Percentiles rank a stretch among this genome's conserved stretches.
phyloP scores from a whole-genome alignment of 2,329 filamentous ascomycete species.

The Botrytis paeoniae region DNA sequence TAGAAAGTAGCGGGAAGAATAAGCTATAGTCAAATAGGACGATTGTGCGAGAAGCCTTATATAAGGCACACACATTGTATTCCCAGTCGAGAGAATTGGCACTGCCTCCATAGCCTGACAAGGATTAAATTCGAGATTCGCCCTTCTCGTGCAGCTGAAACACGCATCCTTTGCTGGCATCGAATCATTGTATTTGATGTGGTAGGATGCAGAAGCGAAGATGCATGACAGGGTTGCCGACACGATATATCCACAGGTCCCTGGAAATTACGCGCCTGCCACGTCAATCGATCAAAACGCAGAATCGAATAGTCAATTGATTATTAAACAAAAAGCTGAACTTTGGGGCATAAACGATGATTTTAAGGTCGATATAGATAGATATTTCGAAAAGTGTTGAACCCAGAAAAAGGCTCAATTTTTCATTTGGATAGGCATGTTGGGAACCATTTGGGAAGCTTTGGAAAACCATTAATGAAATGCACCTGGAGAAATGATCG shows the following conservation, averaged over 20 bases:
- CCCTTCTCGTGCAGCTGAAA: neutral
- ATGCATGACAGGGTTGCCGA: neutral
- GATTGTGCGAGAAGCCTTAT: neutral
- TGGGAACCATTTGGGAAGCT: neutral
- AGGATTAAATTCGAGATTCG: neutral
- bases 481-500: neutral
- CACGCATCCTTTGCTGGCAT: neutral
- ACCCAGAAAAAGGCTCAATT: fast-evolving
- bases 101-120: slow-evolving; percentile 1
- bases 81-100: neutral
- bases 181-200: slow-evolving; percentile 5
- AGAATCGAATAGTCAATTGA: neutral
- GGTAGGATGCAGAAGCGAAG: slow-evolving; percentile 2
- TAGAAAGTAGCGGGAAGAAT: neutral
- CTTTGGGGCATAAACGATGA: neutral
- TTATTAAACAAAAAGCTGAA: neutral
- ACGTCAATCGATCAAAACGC: neutral
- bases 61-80: neutral
- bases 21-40: neutral
- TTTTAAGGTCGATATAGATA: neutral
- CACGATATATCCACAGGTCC: neutral
- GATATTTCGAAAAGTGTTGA: neutral
- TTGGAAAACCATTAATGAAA: neutral
- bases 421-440: neutral
- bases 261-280: neutral